Evolutionary conservation across 129 eudicot genomes (phyloP).

Genomic region (Pseudognaphalium luteoalbum): DNA sequence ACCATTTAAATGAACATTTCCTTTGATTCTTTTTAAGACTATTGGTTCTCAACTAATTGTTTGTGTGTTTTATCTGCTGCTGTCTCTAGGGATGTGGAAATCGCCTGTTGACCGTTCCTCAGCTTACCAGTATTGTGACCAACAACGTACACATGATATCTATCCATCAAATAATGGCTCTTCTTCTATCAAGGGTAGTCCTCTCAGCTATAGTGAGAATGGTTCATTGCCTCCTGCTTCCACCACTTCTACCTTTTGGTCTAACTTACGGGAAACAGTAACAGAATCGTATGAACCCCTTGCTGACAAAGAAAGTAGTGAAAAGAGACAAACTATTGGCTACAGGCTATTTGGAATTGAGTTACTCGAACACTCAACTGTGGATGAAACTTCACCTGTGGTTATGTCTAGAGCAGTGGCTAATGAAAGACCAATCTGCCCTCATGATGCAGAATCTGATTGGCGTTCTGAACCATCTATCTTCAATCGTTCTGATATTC

Average conservation of each 20-base stretch:
- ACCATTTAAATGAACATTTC: background rate
- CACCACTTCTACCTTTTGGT: slow-evolving; percentile 51
- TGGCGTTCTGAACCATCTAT: slow-evolving; percentile 54
- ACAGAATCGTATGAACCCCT: slow-evolving; percentile 58
- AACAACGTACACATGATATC: slow-evolving; percentile 48
- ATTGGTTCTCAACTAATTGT: slow-evolving; percentile 2
- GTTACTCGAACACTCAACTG: slow-evolving; percentile 55
- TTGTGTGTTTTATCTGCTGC: slow-evolving; percentile 13
- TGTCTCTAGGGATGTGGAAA: slow-evolving; percentile 67
- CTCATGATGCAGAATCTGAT: slow-evolving; percentile 61
- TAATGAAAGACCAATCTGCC: slow-evolving; percentile 47
- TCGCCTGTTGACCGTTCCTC: slow-evolving; percentile 56
- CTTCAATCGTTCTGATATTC: slow-evolving; percentile 56
- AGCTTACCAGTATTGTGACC: slow-evolving; percentile 47
- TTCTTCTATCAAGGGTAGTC: slow-evolving; percentile 41
- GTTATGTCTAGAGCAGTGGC: slow-evolving; percentile 34
- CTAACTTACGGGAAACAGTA: slow-evolving; percentile 50
- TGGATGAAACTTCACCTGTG: slow-evolving; percentile 51
- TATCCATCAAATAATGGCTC: slow-evolving; percentile 55
- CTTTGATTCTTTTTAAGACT: background rate
- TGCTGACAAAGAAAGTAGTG: slow-evolving; percentile 47
- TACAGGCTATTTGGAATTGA: slow-evolving; percentile 88
- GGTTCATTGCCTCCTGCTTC: slow-evolving; percentile 47
- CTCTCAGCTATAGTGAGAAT: slow-evolving; percentile 43
- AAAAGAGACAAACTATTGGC: slow-evolving; percentile 68